Percentiles rank a stretch among this genome's conserved stretches.
phyloP scores from a whole-genome alignment of 2,329 filamentous ascomycete species.

The Geosmithia putterillii region DNA sequence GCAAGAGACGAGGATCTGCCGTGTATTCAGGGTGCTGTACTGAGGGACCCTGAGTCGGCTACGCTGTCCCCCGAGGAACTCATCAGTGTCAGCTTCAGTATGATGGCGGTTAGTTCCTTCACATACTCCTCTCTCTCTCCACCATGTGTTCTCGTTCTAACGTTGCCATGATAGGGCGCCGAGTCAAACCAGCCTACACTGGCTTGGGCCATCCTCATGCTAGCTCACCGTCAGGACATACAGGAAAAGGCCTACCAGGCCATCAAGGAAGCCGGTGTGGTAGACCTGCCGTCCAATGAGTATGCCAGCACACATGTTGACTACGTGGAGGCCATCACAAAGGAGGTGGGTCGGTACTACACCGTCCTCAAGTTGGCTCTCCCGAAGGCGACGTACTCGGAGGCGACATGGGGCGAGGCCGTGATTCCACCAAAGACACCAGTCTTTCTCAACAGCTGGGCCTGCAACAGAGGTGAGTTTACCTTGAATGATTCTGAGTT shows the following conservation, averaged over 20 bases:
- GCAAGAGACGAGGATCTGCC: conserved; percentile 48
- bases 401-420: conserved; percentile 11
- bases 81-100: conserved; percentile 54
- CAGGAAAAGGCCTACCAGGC: conserved; percentile 12
- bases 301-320: conserved; percentile 39
- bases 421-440: conserved; percentile 41
- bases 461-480: conserved; percentile 12
- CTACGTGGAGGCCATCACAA: conserved; percentile 52
- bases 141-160: background rate
- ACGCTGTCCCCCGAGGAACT: conserved; percentile 50
- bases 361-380: conserved; percentile 54
- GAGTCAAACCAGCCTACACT: conserved; percentile 14
- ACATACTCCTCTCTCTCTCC: background rate
- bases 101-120: conserved; percentile 20
- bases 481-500: background rate
- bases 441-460: conserved; percentile 16
- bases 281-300: conserved; percentile 5
- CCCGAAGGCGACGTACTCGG: conserved; percentile 31
- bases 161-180: conserved; percentile 7
- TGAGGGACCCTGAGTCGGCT: conserved; percentile 55
- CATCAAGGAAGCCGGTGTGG: conserved; percentile 5
- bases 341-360: conserved; percentile 53
- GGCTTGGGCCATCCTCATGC: conserved; percentile 13
- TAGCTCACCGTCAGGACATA: conserved; percentile 13
- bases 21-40: conserved; percentile 54